These are phyloP conservation scores for Termitomyces sp. DNA, from an alignment of 768 basidiomycete genomes.

Conservation along the genomic window DNA sequence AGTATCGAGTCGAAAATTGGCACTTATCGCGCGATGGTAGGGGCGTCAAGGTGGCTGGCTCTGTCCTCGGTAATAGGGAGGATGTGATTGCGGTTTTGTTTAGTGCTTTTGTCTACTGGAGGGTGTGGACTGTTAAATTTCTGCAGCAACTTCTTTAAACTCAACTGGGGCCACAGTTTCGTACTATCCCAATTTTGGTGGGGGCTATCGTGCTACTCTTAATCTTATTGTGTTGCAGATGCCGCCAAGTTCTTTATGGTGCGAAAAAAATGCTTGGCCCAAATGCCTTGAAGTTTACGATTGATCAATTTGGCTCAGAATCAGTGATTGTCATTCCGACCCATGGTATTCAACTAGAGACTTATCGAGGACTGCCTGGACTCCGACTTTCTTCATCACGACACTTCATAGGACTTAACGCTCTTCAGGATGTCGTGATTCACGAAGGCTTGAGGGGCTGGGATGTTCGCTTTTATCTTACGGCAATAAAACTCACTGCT, in stretches of 20 bases:
- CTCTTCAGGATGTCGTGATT: constrained; percentile 58
- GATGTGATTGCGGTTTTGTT: constrained; percentile 17
- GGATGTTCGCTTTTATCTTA: constrained; percentile 69
- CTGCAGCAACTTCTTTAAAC: not conserved
- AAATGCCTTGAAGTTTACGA: not conserved
- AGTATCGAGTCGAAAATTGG: constrained; percentile 58
- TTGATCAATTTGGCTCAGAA: constrained; percentile 36
- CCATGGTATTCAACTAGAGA: constrained; percentile 73
- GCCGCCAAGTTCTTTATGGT: constrained; percentile 6
- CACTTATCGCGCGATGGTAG: constrained; percentile 37
- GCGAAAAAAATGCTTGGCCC: constrained; percentile 3
- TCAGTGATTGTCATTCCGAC: constrained; percentile 61
- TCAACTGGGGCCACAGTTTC: not conserved
- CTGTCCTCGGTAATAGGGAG: constrained; percentile 18
- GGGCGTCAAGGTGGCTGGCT: constrained; percentile 22
- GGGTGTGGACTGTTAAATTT: not conserved
- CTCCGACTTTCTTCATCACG: constrained; percentile 30
- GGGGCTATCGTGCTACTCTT: constrained; percentile 12
- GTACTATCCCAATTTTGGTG: not conserved
- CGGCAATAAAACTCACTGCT: constrained; percentile 31
- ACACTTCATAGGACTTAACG: constrained; percentile 53
- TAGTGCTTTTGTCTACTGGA: constrained; percentile 26
- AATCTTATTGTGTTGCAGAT: constrained; percentile 8
- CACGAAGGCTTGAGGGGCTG: constrained; percentile 71
- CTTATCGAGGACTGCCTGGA: constrained; percentile 50